Base-by-base conservation (phyloP, 2,329 filamentous ascomycete genomes). In the Leptographium radiaticola region DNA sequence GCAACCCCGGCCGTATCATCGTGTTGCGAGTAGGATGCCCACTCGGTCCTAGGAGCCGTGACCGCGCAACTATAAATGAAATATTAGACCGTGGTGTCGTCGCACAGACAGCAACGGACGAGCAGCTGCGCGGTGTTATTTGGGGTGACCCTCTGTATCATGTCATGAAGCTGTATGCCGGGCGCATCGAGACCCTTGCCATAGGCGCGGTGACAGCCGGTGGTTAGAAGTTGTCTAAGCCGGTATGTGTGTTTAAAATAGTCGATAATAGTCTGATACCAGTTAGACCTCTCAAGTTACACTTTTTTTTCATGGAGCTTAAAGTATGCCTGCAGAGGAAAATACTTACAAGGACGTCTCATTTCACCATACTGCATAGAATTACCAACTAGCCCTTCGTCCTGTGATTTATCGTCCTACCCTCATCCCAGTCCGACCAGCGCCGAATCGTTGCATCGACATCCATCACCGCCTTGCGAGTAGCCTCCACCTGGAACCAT, bases 401-500 rank as follows among this genome's bases (percentile, higher is more conserved):
- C 45, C 25, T 12, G 7, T 30, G 5, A 4, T 13, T 18, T n/a
- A 10, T 33, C 13, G 36, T 47, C 43, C 36, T 44, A 2, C 49
- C 67, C 67, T 87, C 85, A 53, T 85, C 87, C 89, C 90, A 97
- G 12, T 79, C 79, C 10, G 90, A 83, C 93, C 93, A 98, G 59
- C 89, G 72, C 63, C 83, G 60, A 25, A 89, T 77, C 56, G 83
- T 80, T 59, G 86, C 74, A 58, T 80, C 72, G 71, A 80, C 73
- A 71, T 78, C 75, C 56, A 75, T 79, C 4, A 97, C 75, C 0
- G 84, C 87, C 33, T 83, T 76, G 59, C 83, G 78, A 25, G 74
- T 83, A 0, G 87, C 87, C 57, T 87, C 81, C 1, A 96, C 83
- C 69, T 94, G 87, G 66, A 98, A 98, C 91, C 91, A 98, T 70